Evolutionary conservation across 2,329 filamentous ascomycete species (phyloP).

Genomic region (Ascochyta viciae-villosae): DNA sequence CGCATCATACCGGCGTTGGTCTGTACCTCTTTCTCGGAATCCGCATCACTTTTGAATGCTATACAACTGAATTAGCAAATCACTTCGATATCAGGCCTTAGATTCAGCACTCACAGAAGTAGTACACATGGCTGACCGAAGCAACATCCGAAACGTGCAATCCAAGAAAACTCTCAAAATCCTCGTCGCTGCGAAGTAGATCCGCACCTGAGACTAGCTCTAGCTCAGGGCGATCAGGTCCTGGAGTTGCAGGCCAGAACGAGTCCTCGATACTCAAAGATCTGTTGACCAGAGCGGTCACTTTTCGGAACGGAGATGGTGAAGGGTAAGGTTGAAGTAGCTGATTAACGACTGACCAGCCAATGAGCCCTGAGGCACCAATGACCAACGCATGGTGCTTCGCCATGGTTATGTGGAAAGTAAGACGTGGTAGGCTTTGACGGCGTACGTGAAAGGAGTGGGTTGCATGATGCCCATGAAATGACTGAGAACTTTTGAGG

Average conservation of each 20-base stretch:
- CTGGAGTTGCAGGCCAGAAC: conserved; percentile 40
- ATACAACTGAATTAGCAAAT: background rate
- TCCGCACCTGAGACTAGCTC: conserved; percentile 47
- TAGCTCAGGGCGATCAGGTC: conserved; percentile 23
- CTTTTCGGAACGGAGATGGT: conserved; percentile 37
- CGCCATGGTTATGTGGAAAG: background rate
- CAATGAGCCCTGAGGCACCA: conserved; percentile 51
- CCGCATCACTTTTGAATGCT: conserved; percentile 29
- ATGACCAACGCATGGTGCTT: conserved; percentile 48
- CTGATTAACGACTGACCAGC: conserved; percentile 51
- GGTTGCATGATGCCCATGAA: too few species aligned
- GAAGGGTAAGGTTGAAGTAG: conserved; percentile 39
- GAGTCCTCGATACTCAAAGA: conserved; percentile 43
- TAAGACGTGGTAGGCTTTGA: background rate
- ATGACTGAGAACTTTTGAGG: too few species aligned
- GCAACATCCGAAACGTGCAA: conserved; percentile 36
- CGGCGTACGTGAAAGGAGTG: too few species aligned
- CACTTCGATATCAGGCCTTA: background rate
- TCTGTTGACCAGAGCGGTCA: conserved; percentile 51
- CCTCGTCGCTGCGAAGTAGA: conserved; percentile 28
- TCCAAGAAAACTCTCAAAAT: conserved; percentile 32
- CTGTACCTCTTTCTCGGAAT: conserved; percentile 22
- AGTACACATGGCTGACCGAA: conserved; percentile 48
- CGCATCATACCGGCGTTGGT: conserved; percentile 45
- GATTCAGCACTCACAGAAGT: conserved; percentile 36